phyloP scores from a whole-genome alignment of 2,329 filamentous ascomycete species.

The Chalaropsis thielavioides region DNA sequence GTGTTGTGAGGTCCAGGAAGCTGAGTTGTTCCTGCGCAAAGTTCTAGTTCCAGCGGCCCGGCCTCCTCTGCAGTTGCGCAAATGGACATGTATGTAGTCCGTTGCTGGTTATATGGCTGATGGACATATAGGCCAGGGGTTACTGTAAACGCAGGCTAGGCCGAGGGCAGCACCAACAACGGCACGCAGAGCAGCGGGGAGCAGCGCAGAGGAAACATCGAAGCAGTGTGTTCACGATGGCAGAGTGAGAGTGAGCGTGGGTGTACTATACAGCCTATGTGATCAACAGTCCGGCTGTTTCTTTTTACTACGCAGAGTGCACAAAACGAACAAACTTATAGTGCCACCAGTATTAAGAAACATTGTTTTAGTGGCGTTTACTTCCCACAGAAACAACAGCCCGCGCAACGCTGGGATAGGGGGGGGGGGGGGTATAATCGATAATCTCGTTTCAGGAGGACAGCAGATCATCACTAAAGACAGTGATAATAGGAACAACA shows the following conservation, averaged over 20 bases:
- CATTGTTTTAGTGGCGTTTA: slow-evolving; percentile 6
- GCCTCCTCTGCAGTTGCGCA: not conserved
- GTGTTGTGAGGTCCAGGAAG: not conserved
- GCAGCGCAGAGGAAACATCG: too few relatives aligned
- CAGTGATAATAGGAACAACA: not conserved
- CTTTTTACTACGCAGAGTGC: not conserved
- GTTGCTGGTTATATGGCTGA: not conserved
- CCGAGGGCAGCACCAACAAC: not conserved
- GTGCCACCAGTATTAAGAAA: not conserved
- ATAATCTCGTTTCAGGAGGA: not conserved
- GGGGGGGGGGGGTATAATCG: not conserved
- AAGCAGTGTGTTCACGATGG: too few relatives aligned
- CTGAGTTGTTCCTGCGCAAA: not conserved
- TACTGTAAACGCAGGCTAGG: not conserved
- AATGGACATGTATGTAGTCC: not conserved
- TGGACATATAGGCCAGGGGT: not conserved
- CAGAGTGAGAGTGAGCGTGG: too few relatives aligned
- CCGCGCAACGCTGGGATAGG: too few relatives aligned
- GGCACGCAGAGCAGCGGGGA: not conserved
- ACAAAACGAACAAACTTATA: not conserved
- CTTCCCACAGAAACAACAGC: not conserved
- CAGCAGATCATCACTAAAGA: not conserved
- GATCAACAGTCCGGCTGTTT: too few relatives aligned
- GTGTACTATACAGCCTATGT: too few relatives aligned
- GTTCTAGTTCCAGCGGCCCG: not conserved